Evolutionary conservation across 192 early-diverging fungal genomes (phyloP), one percentile per base, ranked within the genome.

Genomic region (Umbelopsis vinacea): DNA sequence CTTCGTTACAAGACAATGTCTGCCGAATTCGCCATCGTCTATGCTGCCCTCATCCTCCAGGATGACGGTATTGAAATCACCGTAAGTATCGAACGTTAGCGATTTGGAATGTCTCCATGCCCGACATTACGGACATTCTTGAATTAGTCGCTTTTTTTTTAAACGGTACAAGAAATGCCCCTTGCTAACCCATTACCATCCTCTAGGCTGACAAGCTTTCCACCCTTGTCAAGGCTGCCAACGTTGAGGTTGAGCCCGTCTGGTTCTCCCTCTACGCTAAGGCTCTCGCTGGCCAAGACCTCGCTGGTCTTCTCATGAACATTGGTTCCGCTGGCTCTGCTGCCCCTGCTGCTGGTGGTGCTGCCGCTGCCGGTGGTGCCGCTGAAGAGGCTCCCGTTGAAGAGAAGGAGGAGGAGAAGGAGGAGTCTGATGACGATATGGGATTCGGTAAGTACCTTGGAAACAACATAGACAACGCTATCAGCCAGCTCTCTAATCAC

Each of bases 211-310:
- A 97, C 86, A 96, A 96, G 90, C 89, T 99, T 71, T 85, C 88
- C 85, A 84, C 93, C 67, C 86, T 99, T 85, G 92, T 93, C 86
- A 91, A 90, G 80, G 93, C 96, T 71, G 95, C 97, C 72, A 94
- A 94, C 82, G 75, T 95, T 74, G 86, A 91, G 54, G 90, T 97
- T 76, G 96, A 98, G 86, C 82, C 93, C 73, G 93, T 98, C 91
- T 98, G 95, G 95, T 92, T 92, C 81, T 87, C 81, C 82, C 87
- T 98, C 77, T 98, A 97, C 88, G 94, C 97, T 87, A 99, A 99
- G 92, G 97, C 97, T 69, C 92, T 99, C 77, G 94, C 87, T 73
- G 95, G 95, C 75, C 92, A 94, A 88, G 91, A 97, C 85, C 80
- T 99, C 70, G 87, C 81, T 78, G 89, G 91, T 79, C 89, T 97